A percentile compares a stretch with the other conserved stretches of the same genome.
phyloP scores from a whole-genome alignment of 2,329 filamentous ascomycete genomes.

The Penicillium psychrosexuale region DNA sequence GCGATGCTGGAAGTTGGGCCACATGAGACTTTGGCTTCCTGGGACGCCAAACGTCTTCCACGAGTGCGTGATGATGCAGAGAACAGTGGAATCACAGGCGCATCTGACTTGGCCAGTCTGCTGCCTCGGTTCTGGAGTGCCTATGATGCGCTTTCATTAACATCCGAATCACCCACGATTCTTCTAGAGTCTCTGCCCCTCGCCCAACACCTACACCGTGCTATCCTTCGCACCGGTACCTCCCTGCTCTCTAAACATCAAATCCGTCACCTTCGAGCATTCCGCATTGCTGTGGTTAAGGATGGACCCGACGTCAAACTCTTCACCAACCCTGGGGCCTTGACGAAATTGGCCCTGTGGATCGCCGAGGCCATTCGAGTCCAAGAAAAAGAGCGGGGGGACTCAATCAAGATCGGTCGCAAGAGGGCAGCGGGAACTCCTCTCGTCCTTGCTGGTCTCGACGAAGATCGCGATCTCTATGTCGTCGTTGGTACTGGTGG shows the following conservation, averaged over 20 bases:
- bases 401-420: slow-evolving; percentile 53
- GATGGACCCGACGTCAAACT: slow-evolving; percentile 88
- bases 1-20: slow-evolving; percentile 86
- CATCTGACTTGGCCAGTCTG: slow-evolving; percentile 33
- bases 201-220: slow-evolving; percentile 84
- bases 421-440: slow-evolving; percentile 62
- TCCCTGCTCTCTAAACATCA: slow-evolving; percentile 89
- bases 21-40: slow-evolving; percentile 32
- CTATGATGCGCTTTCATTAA: slow-evolving; percentile 54
- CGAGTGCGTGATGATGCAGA: slow-evolving; percentile 20
- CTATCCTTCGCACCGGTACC: slow-evolving; percentile 90
- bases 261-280: slow-evolving; percentile 86
- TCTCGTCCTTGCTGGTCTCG: slow-evolving; percentile 83
- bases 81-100: slow-evolving; percentile 17
- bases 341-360: slow-evolving; percentile 93
- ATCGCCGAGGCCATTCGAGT: slow-evolving; percentile 87
- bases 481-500: slow-evolving; percentile 90
- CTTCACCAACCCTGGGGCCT: slow-evolving; percentile 86
- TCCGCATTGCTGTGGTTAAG: slow-evolving; percentile 93
- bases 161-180: slow-evolving; percentile 42
- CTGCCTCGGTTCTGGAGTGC: slow-evolving; percentile 56
- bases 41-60: slow-evolving; percentile 33
- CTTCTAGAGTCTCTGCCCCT: slow-evolving; percentile 76
- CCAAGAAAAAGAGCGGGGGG: slow-evolving; percentile 78
- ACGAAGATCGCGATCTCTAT: slow-evolving; percentile 83